Percentiles rank a stretch among this genome's conserved stretches.
These are phyloP conservation scores for Bryoglossum gracile DNA, from an alignment of 495 filamentous ascomycete species.

Conservation along the genomic window DNA sequence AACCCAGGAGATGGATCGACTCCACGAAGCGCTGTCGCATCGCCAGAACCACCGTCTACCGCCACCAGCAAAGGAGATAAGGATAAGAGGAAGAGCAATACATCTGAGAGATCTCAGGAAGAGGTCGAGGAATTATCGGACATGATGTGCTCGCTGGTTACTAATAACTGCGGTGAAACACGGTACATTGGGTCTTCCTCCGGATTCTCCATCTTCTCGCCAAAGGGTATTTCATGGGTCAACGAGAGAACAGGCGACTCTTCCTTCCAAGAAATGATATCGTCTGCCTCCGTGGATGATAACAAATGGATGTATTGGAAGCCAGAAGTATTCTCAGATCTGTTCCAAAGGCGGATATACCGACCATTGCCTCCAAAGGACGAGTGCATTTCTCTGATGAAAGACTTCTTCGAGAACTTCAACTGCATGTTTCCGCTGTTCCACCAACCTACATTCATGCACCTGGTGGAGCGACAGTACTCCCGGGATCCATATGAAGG, in stretches of 20 bases:
- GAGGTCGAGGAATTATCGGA: conserved; percentile 89
- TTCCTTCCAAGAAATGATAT: conserved; percentile 95
- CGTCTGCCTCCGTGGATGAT: conserved; percentile 69
- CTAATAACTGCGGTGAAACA: conserved; percentile 92
- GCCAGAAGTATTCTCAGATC: conserved; percentile 85
- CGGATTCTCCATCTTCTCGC: conserved; percentile 96
- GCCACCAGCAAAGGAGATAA: conserved; percentile 14
- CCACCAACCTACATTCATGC: conserved; percentile 97
- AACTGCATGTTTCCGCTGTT: conserved; percentile 98
- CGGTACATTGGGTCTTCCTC: conserved; percentile 97
- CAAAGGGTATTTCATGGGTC: conserved; percentile 97
- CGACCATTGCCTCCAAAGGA: conserved; percentile 72
- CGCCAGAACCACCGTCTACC: conserved; percentile 25
- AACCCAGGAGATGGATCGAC: conserved; percentile 15
- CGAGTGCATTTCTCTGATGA: conserved; percentile 73
- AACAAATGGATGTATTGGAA: conserved; percentile 97
- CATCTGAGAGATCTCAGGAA: conserved; percentile 41
- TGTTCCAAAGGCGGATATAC: conserved; percentile 85
- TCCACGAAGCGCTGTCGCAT: conserved; percentile 20
- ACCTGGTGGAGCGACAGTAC: conserved; percentile 88
- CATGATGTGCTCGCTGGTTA: conserved; percentile 99
- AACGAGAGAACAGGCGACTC: conserved; percentile 94
- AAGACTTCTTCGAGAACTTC: conserved; percentile 96
- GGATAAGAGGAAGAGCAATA: conserved; percentile 20
- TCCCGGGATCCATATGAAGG: conserved; percentile 88